Evolutionary conservation across 2,329 filamentous ascomycete genomes (phyloP), one percentile per base, ranked within the genome.

Genomic region (Sporothrix luriei): DNA sequence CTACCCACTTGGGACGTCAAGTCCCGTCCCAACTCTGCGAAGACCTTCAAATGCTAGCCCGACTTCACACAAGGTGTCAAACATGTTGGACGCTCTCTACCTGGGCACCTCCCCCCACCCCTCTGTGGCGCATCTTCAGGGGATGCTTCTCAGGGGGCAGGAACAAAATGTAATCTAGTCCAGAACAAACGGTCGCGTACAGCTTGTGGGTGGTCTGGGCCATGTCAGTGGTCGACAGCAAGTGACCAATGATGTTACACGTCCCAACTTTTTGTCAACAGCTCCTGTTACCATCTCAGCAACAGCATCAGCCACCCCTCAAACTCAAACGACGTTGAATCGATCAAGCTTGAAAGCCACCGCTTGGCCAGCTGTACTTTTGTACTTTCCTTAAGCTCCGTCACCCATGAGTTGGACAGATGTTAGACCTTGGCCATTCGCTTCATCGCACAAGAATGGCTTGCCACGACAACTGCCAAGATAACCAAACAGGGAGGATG

Each of bases 391-490:
- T 24, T 59, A 19, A 5, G 21, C 46, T 57, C 38, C 33, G 52
- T n/a, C 46, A 5, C 38, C 19, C 57, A 61, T 43, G 19, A 13
- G 13, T 14, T 10, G 2, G 26, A 5, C 10, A 49, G 43, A 7
- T n/a, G 3, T 62, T 26, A 49, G 43, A 7, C 38, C 11, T 62
- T 26, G 16, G 40, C 59, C 38, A 16, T 38, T 33, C 61, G 43
- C 49, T 64, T 64, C 43, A 49, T 21, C 24, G 33, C 43, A 10
- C 26, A n/a, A 49, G 43, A 10, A 33, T 33, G 26, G 62, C 62
- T 38, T 65, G 62, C 62, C 62, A 51, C 51, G 62, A 65, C 46
- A 49, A 16, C 4, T 65, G 62, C 62, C 26, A 65, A 51, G 62
- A 51, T 19, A 14, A 49, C 4, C 59, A 7, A 48, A 4, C 24